These are phyloP conservation scores for Mycogone perniciosa DNA, from an alignment of 2,329 filamentous ascomycete genomes.

Conservation along the genomic window DNA sequence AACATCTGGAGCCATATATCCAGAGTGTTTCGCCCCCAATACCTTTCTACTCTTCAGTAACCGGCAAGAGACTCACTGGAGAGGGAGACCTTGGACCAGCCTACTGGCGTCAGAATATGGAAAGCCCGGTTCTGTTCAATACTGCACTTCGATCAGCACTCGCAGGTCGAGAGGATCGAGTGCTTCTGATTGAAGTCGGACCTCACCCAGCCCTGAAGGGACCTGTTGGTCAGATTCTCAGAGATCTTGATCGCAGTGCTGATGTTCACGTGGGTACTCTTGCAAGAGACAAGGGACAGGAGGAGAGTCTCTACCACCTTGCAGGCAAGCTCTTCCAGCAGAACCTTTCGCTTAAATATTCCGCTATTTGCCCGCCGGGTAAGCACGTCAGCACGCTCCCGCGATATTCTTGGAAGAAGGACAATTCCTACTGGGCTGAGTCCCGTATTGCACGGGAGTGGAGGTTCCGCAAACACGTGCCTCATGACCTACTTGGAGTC, in stretches of 20 bases:
- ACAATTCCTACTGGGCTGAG: constrained; percentile 27
- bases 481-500: constrained; percentile 32
- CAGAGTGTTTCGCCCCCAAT: neutral
- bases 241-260: neutral
- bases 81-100: constrained; percentile 7
- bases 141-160: constrained; percentile 12
- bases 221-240: constrained; percentile 13
- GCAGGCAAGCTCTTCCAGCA: constrained; percentile 20
- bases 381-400: constrained; percentile 25
- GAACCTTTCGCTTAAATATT: constrained; percentile 16
- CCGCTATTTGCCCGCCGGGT: constrained; percentile 3
- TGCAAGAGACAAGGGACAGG: constrained; percentile 13
- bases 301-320: constrained; percentile 15
- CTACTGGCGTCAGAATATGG: constrained; percentile 28
- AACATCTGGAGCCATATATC: no score
- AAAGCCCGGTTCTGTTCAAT: constrained; percentile 23
- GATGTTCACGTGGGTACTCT: constrained; percentile 14
- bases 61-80: constrained; percentile 19
- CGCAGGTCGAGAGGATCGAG: neutral
- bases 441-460: constrained; percentile 25
- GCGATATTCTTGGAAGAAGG: constrained; percentile 33
- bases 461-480: constrained; percentile 25
- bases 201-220: constrained; percentile 16
- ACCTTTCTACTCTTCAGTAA: constrained; percentile 25
- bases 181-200: constrained; percentile 18